Evolutionary conservation across 768 basidiomycete species (phyloP), one percentile per base, ranked within the genome.

Genomic region (Clavulina sp.): DNA sequence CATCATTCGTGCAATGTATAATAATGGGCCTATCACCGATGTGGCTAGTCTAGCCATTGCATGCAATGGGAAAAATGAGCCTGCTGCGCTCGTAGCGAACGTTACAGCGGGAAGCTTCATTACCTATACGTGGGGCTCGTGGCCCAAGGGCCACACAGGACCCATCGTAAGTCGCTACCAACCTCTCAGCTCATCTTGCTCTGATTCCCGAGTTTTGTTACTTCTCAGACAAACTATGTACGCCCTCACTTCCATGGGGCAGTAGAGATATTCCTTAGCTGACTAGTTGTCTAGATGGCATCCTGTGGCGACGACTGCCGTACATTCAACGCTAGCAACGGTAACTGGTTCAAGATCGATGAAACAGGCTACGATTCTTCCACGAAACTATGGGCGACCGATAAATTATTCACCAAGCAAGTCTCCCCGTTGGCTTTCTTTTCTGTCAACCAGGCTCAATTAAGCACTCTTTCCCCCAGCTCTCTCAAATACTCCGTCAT

Each of bases 1-100:
- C 7, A 70, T 72, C 56, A 64, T 72, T 50, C 66, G 70, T 7
- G 59, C 59, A n/a, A 66, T 72, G 31, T 69, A 69, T 34, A 66
- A 68, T 52, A 41, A 46, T 66, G 68, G 69, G 7, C 69, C 69
- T 7, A 64, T 69, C 18, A 60, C 59, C 2, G 66, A 70, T 56
- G 44, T 70, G 13, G 13, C 13, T 21, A 13, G 13, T 13, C 13
- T 24, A 9, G 18, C 9, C 16, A 46, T 46, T 24, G 13, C 9
- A 13, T 46, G 43, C 43, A 46, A 46, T 24, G 43, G 13, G 23
- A 46, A n/a, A 23, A 57, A 51, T 32, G 58, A 61, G 2, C 69
- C 70, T 23, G 69, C 69, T 4, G 63, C 69, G 2, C 56, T 71
- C 23, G 62, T 60, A 51, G 69, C 65, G 4, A 69, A 68, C 3